phyloP scores from a whole-genome alignment of 179 eudicot species.

The Vitellaria paradoxa region DNA sequence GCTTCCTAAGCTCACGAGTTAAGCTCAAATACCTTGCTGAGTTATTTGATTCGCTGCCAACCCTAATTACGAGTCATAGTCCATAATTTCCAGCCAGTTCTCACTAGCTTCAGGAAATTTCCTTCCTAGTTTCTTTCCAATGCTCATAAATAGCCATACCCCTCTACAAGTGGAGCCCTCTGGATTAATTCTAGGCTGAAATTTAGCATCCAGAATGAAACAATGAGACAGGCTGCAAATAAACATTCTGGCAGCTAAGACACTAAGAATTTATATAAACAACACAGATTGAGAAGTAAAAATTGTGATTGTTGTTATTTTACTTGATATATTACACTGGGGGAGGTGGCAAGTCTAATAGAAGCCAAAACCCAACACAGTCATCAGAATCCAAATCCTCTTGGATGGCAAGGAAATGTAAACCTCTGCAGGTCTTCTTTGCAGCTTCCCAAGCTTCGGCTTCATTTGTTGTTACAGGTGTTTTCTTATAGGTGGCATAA shows the following conservation, averaged over 20 bases:
- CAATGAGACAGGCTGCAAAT: no score
- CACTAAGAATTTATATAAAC: not conserved
- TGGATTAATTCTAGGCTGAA: no score
- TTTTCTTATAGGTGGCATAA: constrained; percentile 79
- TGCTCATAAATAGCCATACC: no score
- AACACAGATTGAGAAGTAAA: not conserved
- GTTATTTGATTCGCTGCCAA: no score
- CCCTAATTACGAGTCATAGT: no score
- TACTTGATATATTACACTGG: constrained; percentile 26
- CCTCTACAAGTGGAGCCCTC: no score
- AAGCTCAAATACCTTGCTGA: no score
- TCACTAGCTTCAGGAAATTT: no score
- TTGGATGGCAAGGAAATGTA: constrained; percentile 95
- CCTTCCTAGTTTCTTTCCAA: no score
- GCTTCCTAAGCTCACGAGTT: no score
- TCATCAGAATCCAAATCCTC: constrained; percentile 79
- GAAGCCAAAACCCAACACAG: constrained; percentile 96
- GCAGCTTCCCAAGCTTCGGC: constrained; percentile 99
- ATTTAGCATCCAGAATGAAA: no score
- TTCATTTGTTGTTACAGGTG: constrained; percentile 63
- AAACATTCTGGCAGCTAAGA: not conserved
- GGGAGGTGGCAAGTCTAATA: constrained; percentile 82
- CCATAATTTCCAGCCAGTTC: no score
- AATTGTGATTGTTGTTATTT: not conserved
- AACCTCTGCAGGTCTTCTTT: constrained; percentile 79